Evolutionary conservation across 1,284 basidiomycete genomes (phyloP), one percentile per base, ranked within the genome.

Genomic region (Ganoderma leucocontextum): DNA sequence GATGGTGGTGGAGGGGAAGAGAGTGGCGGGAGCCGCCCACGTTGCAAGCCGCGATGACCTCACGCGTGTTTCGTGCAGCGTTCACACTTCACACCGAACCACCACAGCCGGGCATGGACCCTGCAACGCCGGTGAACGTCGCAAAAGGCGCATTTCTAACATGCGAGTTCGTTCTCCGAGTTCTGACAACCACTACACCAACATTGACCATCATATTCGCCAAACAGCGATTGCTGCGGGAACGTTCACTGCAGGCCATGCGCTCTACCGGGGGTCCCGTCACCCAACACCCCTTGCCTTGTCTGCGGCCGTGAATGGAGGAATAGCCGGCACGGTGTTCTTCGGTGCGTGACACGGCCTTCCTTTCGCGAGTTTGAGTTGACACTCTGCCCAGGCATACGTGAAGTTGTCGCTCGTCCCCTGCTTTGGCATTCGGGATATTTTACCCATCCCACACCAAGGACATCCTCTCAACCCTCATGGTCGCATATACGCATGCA

Each of bases 131-230:
- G 47, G 77, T 82, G 57, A 85, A 83, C 33, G 82, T 92, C 59
- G 81, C 85, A 35, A 81, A 84, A 67, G 88, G 89, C 65, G 86
- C 89, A 53, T 73, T 86, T 69, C 78, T 84, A 80, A 88, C 89
- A 90, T 92, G 91, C 90, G 85, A 91, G 91, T 91, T 86, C 87
- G 87, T 91, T 86, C 81, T 82, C 76, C 69, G 63, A 39, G 41
- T 62, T 49, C 47, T 57, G 44, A 29, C 62, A 55, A 35, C 59
- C 66, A 65, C 60, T 66, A 69, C 75, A 69, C 47, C 65, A 71
- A 62, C 35, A 62, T 75, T 82, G 64, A 80, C 73, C 60, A 67
- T 41, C 15, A 15, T 25, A 7, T 2, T 35, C 36, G 2, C 19
- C 41, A 64, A 55, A 71, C 78, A 87, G 89, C 87, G 69, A 78